Evolutionary conservation across 139 green algal genomes (phyloP).

Genomic region (Diplosphaera chodatii): DNA sequence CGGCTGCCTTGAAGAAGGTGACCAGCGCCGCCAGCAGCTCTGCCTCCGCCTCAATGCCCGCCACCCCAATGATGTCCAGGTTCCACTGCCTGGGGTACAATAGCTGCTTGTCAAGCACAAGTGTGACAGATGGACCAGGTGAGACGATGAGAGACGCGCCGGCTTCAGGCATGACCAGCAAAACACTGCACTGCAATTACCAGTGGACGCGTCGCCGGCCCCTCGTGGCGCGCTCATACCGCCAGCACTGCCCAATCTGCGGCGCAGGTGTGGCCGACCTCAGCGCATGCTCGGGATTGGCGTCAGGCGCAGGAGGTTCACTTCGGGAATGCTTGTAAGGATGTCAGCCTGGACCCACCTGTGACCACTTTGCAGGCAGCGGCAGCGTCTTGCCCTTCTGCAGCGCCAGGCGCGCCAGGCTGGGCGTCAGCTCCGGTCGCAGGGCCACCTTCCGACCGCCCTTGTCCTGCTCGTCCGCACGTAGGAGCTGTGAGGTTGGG

Average conservation of each 20-base stretch:
- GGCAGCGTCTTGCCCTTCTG: conserved; percentile 45
- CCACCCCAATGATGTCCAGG: conserved; percentile 94
- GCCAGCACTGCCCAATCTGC: conserved; percentile 78
- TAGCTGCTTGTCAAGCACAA: no score
- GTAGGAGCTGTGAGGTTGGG: no score
- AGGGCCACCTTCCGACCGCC: conserved; percentile 80
- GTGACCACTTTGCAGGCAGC: conserved; percentile 92
- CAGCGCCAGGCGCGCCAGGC: conserved; percentile 74
- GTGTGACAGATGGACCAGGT: no score
- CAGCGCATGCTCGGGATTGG: no score
- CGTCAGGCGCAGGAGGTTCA: no score
- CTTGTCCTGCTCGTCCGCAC: no score
- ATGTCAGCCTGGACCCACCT: neutral
- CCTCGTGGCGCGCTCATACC: conserved; percentile 91
- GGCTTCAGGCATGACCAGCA: no score
- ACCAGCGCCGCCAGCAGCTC: conserved; percentile 90
- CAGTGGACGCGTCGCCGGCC: conserved; percentile 91
- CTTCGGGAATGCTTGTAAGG: no score
- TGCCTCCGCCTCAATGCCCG: conserved; percentile 83
- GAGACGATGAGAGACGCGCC: no score
- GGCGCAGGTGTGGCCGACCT: no score
- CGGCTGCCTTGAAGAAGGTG: conserved; percentile 79
- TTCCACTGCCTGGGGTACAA: conserved; percentile 72
- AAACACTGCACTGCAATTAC: conserved; percentile 65
- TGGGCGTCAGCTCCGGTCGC: conserved; percentile 94